phyloP scores from a whole-genome alignment of 2,329 filamentous ascomycete genomes.

The Hypoxylon sp. region DNA sequence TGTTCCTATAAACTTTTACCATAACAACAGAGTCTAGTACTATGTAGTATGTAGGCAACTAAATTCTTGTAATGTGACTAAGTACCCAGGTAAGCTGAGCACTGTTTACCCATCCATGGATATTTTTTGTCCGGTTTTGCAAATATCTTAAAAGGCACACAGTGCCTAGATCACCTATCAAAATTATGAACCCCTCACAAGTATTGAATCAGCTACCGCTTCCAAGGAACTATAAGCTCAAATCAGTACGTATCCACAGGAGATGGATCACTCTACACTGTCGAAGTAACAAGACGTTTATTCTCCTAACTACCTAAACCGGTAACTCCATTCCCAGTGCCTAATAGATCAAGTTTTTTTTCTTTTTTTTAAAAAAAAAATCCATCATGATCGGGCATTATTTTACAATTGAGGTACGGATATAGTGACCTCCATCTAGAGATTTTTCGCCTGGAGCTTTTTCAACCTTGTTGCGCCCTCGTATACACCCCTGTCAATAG shows the following conservation, averaged over 20 bases:
- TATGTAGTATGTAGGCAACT: not conserved
- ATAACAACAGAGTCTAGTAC: not conserved
- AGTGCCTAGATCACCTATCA: not conserved
- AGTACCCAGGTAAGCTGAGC: not conserved
- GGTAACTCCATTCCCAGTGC: slow-evolving; percentile 49
- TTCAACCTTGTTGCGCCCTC: slow-evolving; percentile 88
- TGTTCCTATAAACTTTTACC: not conserved
- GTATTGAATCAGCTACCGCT: not conserved
- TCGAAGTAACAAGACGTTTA: slow-evolving; percentile 16
- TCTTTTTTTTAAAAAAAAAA: slow-evolving; percentile 14
- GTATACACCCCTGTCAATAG: slow-evolving; percentile 90
- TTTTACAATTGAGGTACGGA: slow-evolving; percentile 42
- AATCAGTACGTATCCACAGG: not conserved
- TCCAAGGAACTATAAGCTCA: not conserved
- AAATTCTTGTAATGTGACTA: not conserved
- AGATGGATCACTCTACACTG: slow-evolving; percentile 4
- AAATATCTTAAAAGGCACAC: not conserved
- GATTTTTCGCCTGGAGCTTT: slow-evolving; percentile 82
- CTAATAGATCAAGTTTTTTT: slow-evolving; percentile 36
- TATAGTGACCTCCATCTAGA: slow-evolving; percentile 55
- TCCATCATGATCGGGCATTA: slow-evolving; percentile 31
- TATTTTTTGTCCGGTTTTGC: not conserved
- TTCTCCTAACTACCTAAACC: slow-evolving; percentile 43
- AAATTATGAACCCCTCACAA: not conserved
- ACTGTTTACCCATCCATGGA: not conserved